Conservation (phyloP, 768 basidiomycete species). For the Boletus coccyginus region DNA sequence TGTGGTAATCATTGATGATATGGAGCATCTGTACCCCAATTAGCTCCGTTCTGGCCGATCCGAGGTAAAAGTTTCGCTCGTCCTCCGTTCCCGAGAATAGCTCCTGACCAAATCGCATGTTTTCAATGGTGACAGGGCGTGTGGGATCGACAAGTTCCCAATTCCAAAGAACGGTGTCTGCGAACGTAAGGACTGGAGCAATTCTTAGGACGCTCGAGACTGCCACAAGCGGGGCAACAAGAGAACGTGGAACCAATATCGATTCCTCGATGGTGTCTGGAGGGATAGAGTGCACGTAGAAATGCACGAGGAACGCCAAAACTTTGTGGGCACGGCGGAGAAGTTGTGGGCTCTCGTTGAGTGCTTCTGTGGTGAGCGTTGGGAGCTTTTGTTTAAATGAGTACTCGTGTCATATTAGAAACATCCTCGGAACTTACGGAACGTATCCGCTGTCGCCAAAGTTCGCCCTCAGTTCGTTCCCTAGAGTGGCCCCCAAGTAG, state of each 20-base stretch:
- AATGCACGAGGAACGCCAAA: constrained; percentile 84
- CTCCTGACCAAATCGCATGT: constrained; percentile 65
- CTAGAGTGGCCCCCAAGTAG: constrained; percentile 43
- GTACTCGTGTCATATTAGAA: constrained; percentile 5
- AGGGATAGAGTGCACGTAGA: constrained; percentile 83
- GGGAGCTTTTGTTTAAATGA: constrained; percentile 56
- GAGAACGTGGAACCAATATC: constrained; percentile 65
- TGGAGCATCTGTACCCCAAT: constrained; percentile 82
- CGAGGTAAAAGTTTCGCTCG: constrained; percentile 83
- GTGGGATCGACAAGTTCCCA: constrained; percentile 59
- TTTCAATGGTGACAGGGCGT: constrained; percentile 60
- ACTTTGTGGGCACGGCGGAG: constrained; percentile 88
- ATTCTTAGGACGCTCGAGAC: constrained; percentile 77
- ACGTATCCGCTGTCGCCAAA: constrained; percentile 64
- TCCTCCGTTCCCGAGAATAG: constrained; percentile 83
- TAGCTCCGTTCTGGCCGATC: constrained; percentile 82
- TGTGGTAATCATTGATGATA: constrained; percentile 84
- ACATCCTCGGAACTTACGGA: constrained; percentile 46
- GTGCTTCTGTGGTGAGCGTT: constrained; percentile 51
- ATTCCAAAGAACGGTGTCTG: constrained; percentile 96
- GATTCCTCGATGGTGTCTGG: constrained; percentile 36
- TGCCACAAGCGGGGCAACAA: constrained; percentile 73
- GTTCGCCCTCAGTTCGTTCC: constrained; percentile 54
- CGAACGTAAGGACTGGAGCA: constrained; percentile 94
- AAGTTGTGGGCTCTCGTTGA: constrained; percentile 54